Percentiles rank a stretch among this genome's conserved stretches.
phyloP scores from a whole-genome alignment of 306 rosid species.

The Dicorynia guianensis region DNA sequence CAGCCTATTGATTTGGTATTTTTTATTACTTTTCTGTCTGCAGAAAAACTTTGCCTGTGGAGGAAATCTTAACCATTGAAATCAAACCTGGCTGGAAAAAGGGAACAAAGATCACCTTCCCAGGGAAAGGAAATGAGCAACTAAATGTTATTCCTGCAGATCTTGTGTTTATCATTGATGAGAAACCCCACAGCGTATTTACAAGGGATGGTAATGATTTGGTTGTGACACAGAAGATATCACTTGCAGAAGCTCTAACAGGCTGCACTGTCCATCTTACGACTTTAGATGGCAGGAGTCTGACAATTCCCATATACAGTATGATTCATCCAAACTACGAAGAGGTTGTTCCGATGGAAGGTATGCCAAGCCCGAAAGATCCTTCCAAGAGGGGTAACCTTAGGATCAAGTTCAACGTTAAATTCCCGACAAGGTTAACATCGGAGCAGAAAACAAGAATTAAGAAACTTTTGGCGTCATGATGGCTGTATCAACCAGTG shows the following conservation, averaged over 20 bases:
- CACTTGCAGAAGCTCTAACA: constrained; percentile 65
- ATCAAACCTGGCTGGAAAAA: constrained; percentile 97
- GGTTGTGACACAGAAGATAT: constrained; percentile 59
- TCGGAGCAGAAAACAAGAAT: constrained; percentile 62
- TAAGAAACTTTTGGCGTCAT: constrained; percentile 55
- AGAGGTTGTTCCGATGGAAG: constrained; percentile 75
- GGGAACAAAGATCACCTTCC: constrained; percentile 93
- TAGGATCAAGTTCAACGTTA: constrained; percentile 73
- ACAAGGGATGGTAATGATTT: constrained; percentile 90
- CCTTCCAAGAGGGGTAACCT: constrained; percentile 81
- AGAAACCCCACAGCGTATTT: constrained; percentile 80
- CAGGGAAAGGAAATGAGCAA: constrained; percentile 83
- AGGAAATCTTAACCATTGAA: constrained; percentile 83
- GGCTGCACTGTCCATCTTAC: constrained; percentile 65
- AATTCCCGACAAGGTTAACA: constrained; percentile 58
- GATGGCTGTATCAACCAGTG: constrained; percentile 4
- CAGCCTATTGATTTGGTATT: constrained; percentile 24
- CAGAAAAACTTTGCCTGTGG: constrained; percentile 75
- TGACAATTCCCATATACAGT: constrained; percentile 60
- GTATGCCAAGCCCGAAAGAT: constrained; percentile 89
- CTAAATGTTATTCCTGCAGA: constrained; percentile 78
- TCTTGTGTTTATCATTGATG: constrained; percentile 78
- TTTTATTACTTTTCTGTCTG: constrained; percentile 14
- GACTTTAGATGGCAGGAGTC: constrained; percentile 77
- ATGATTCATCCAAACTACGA: constrained; percentile 70